These are phyloP conservation scores for Sechiopsis laciniata DNA, from an alignment of 306 rosid genomes.

Conservation along the genomic window DNA sequence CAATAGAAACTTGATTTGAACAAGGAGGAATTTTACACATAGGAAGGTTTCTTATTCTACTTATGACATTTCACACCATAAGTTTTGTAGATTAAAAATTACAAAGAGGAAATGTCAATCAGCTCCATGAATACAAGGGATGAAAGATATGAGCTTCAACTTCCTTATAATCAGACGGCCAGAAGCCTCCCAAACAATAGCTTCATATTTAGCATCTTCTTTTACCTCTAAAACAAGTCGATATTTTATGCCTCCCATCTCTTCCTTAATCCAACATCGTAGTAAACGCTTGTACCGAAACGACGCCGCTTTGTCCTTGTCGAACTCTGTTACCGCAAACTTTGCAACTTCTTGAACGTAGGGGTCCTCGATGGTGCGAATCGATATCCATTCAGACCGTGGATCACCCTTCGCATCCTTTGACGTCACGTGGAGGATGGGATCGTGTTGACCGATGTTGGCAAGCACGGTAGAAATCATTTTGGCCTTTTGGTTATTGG, in stretches of 20 bases:
- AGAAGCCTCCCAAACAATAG: conserved; percentile 17
- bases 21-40: background rate
- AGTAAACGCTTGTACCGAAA: background rate
- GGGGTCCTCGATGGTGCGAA: background rate
- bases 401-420: background rate
- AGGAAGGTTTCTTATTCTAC: background rate
- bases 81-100: background rate
- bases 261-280: conserved; percentile 14
- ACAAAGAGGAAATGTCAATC: background rate
- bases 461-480: conserved; percentile 16
- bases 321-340: background rate
- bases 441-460: conserved; percentile 7
- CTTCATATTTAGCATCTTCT: background rate
- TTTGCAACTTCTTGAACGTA: conserved; percentile 15
- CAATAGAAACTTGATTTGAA: background rate
- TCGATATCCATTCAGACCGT: background rate
- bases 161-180: conserved; percentile 9
- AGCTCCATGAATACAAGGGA: background rate
- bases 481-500: background rate
- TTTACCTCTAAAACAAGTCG: background rate
- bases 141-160: background rate
- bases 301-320: background rate
- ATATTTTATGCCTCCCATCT: conserved; percentile 6
- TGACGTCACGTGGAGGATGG: conserved; percentile 13
- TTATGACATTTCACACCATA: background rate